Percentiles rank a stretch among this genome's conserved stretches.
phyloP scores from a whole-genome alignment of 1,284 basidiomycete genomes.

The Caloboletus firmus region DNA sequence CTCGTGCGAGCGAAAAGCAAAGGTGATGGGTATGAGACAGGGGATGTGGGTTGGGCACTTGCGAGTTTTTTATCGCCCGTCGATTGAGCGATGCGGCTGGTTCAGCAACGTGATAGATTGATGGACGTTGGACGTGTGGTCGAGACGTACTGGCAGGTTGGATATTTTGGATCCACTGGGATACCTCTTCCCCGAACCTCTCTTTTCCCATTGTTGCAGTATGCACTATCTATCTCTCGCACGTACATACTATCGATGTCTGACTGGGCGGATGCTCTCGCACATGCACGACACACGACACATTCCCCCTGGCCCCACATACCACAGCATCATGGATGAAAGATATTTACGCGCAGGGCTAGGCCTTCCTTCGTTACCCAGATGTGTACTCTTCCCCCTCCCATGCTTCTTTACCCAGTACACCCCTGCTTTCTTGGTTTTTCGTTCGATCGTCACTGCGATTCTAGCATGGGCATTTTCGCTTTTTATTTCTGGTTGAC shows the following conservation, averaged over 20 bases:
- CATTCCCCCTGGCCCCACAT: not conserved
- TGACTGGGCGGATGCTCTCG: not conserved
- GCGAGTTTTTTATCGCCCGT: conserved; percentile 75
- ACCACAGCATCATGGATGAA: conserved; percentile 2
- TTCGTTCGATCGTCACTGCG: not conserved
- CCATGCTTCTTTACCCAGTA: not conserved
- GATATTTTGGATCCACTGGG: conserved; percentile 13
- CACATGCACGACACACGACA: not conserved
- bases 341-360: conserved; percentile 6
- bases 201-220: conserved; percentile 1
- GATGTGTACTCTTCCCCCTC: conserved; percentile 6
- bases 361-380: not conserved
- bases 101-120: conserved; percentile 5
- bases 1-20: conserved; percentile 50
- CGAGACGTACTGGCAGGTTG: conserved; percentile 1
- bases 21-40: conserved; percentile 29
- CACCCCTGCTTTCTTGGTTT: conserved; percentile 4
- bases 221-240: conserved; percentile 20
- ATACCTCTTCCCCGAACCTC: conserved; percentile 12
- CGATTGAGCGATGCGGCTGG: conserved; percentile 27
- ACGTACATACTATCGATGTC: not conserved
- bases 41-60: conserved; percentile 72
- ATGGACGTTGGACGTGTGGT: conserved; percentile 8
- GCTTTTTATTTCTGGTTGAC: not conserved
- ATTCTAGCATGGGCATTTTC: not conserved